A percentile compares a stretch with the other conserved stretches of the same genome.
phyloP scores from a whole-genome alignment of 257 asterid genomes.

The Plectranthus barbatus region DNA sequence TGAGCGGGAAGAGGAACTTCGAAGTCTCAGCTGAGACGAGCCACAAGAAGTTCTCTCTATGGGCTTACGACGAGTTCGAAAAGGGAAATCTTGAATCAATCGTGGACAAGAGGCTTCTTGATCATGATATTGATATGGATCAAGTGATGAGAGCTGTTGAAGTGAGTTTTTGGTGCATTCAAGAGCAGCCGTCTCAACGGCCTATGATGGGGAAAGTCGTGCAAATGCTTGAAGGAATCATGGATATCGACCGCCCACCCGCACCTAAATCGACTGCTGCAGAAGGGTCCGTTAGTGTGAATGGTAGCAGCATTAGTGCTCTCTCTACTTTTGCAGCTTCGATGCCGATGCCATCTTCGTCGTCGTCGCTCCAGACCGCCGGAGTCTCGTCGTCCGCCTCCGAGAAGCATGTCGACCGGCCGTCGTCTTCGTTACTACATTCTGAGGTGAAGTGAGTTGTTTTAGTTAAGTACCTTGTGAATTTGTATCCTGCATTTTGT shows the following conservation, averaged over 20 bases:
- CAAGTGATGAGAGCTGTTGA: conserved; percentile 50
- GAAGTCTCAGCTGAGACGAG: conserved; percentile 61
- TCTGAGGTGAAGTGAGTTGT: conserved; percentile 16
- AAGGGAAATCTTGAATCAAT: conserved; percentile 50
- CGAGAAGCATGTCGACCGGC: conserved; percentile 29
- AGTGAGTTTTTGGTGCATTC: conserved; percentile 89
- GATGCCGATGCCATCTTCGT: conserved; percentile 45
- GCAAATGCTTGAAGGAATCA: conserved; percentile 80
- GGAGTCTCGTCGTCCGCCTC: conserved; percentile 34
- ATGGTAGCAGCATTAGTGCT: conserved; percentile 37
- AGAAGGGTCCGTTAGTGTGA: conserved; percentile 47
- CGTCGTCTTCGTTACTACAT: conserved; percentile 34
- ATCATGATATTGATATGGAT: conserved; percentile 47
- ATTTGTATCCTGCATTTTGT: too few species aligned
- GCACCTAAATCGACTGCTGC: conserved; percentile 39
- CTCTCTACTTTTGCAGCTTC: conserved; percentile 46
- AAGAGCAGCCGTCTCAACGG: conserved; percentile 87
- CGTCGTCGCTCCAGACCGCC: conserved; percentile 40
- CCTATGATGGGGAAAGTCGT: conserved; percentile 87
- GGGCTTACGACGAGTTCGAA: conserved; percentile 84
- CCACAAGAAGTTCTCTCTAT: conserved; percentile 44
- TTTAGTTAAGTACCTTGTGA: too few species aligned
- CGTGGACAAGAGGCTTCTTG: conserved; percentile 41
- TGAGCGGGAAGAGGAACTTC: conserved; percentile 82
- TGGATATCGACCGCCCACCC: conserved; percentile 56